phyloP scores from a whole-genome alignment of 2,329 filamentous ascomycete species.

The Waltergamsia citrina region DNA sequence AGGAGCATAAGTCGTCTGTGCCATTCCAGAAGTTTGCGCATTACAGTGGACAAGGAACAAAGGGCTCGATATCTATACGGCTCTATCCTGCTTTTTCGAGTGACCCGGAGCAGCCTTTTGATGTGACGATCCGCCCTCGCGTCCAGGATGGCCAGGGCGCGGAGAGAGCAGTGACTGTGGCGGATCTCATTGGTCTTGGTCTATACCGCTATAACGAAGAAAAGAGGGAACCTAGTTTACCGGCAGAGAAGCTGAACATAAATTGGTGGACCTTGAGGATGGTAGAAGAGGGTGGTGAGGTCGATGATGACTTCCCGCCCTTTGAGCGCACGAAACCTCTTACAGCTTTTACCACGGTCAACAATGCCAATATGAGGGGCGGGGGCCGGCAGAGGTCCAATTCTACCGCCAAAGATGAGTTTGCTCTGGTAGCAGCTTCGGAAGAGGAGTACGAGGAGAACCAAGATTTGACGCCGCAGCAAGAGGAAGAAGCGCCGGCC shows the following conservation, averaged over 20 bases:
- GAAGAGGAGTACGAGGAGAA: constrained; percentile 61
- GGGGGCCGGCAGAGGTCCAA: constrained; percentile 51
- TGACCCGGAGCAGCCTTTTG: constrained; percentile 53
- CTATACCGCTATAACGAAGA: constrained; percentile 73
- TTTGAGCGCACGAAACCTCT: constrained; percentile 65
- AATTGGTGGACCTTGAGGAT: constrained; percentile 78
- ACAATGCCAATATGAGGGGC: constrained; percentile 67
- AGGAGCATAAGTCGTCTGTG: constrained; percentile 56
- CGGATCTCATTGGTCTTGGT: constrained; percentile 73
- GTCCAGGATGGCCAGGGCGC: constrained; percentile 57
- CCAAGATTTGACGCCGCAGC: constrained; percentile 56
- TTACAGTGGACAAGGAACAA: constrained; percentile 68
- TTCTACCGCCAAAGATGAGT: constrained; percentile 73
- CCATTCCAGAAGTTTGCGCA: constrained; percentile 71
- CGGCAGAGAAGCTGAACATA: constrained; percentile 59
- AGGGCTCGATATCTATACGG: constrained; percentile 65
- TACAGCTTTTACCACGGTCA: constrained; percentile 72
- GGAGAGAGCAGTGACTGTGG: constrained; percentile 58
- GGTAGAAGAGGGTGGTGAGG: constrained; percentile 76
- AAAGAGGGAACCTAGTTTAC: constrained; percentile 58
- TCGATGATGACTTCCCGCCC: constrained; percentile 77
- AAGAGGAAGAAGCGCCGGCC: constrained; percentile 31
- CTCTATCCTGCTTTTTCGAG: constrained; percentile 68
- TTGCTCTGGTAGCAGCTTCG: constrained; percentile 67
- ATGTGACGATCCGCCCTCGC: constrained; percentile 61